Evolutionary conservation across 768 basidiomycete species (phyloP).

Genomic region (Amyloporia xantha): DNA sequence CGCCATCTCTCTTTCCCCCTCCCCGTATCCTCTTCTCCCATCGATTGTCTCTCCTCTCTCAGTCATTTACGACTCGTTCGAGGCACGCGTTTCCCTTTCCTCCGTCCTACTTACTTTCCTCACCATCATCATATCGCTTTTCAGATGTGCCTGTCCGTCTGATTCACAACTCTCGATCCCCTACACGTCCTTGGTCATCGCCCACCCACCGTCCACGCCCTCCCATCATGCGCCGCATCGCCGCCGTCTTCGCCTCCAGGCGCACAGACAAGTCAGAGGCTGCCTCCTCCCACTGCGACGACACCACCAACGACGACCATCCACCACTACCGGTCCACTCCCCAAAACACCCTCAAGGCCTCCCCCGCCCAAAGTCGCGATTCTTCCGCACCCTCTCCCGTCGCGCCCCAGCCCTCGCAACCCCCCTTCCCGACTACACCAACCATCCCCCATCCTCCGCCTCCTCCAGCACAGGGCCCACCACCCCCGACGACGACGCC

Average conservation of each 20-base stretch:
- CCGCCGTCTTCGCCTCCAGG: slow-evolving; percentile 42
- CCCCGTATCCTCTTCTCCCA: slow-evolving; percentile 5
- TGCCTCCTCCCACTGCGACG: slow-evolving; percentile 16
- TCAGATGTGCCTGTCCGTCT: background rate
- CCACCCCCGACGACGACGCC: slow-evolving; percentile 53
- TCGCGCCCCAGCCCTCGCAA: slow-evolving; percentile 4
- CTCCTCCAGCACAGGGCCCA: slow-evolving; percentile 50
- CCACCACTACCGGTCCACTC: background rate
- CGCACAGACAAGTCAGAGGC: slow-evolving; percentile 36
- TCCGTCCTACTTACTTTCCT: too few species aligned
- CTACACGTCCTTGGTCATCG: too few species aligned
- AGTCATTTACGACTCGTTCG: too few species aligned
- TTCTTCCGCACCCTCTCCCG: slow-evolving; percentile 23
- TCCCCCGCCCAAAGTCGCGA: slow-evolving; percentile 11
- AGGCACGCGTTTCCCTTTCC: too few species aligned
- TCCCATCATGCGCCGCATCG: slow-evolving; percentile 28
- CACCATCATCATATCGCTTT: too few species aligned
- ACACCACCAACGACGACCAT: slow-evolving; percentile 12
- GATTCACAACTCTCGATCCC: background rate
- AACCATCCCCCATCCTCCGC: slow-evolving; percentile 36
- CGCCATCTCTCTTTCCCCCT: slow-evolving; percentile 5
- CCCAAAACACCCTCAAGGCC: slow-evolving; percentile 6
- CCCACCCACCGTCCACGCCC: too few species aligned
- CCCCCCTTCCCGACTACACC: slow-evolving; percentile 20
- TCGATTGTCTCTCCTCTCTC: too few species aligned